Base-by-base conservation (phyloP, 352 stramenopile species). In the Phytophthora foliorum region DNA sequence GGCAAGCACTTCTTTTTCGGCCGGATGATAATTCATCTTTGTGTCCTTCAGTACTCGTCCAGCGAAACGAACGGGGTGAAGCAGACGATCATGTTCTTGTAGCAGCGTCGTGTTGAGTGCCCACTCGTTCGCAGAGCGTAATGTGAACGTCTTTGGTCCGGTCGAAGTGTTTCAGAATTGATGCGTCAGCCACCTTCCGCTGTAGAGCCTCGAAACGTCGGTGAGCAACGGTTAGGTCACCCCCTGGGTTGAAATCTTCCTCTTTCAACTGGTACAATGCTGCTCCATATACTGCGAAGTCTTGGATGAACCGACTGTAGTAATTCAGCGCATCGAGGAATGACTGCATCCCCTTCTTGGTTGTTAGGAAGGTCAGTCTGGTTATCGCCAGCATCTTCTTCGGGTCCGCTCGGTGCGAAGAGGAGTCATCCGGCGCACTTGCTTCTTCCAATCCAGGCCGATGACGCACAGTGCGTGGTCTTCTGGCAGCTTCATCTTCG, bases 381-480 rank as follows among this genome's bases (percentile, higher is more conserved):
- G 27, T 31, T 31, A 31, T 31, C 27, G 27, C 27, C 8, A 31
- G 27, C 34, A 41, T 41, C 34, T 17, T 41, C 9, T 41, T 41
- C 34, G 34, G 34, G 10, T 41, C 14, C 2, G 34, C 34, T 11
- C 14, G 34, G n/a, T n/a, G n/a, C n/a, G n/a, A n/a, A n/a, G n/a
- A n/a, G n/a, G n/a, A n/a, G n/a, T n/a, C n/a, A n/a, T 61, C 39
- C 10, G 41, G 53, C 13, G 32, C 32, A 50, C 53, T 61, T 52
- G 53, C 38, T 51, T 51, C 53, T 27, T 61, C 53, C 14, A 61
- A 36, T 39, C 22, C 53, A n/a, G 22, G 24, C 10, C n/a, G n/a
- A n/a, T n/a, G n/a, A n/a, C n/a, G n/a, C n/a, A n/a, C n/a, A n/a
- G n/a, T n/a, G n/a, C n/a, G n/a, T 7, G 32, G 10, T 38, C 32